Percentiles rank a stretch among this genome's conserved stretches.
Evolutionary conservation across 768 basidiomycete genomes (phyloP).

Genomic region (Auricularia heimuer): DNA sequence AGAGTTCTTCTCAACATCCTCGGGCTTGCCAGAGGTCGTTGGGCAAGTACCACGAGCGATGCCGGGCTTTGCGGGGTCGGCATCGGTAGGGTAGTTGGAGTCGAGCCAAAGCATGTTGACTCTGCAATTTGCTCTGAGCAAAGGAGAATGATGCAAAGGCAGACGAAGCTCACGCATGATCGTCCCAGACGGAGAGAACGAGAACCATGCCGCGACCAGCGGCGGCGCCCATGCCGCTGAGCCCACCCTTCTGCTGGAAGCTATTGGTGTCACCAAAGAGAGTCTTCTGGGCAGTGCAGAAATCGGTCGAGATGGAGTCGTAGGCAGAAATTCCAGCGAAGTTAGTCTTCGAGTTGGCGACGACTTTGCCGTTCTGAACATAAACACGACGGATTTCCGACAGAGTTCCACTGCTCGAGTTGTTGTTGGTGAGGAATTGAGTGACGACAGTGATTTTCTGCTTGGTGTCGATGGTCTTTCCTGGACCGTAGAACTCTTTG

Average conservation of each 20-base stretch:
- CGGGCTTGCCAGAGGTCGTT: conserved; percentile 36
- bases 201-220: conserved; percentile 37
- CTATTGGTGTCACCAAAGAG: conserved; percentile 35
- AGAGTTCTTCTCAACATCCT: conserved; percentile 30
- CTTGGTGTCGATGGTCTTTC: conserved; percentile 13
- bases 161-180: conserved; percentile 24
- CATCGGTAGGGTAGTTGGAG: conserved; percentile 34
- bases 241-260: conserved; percentile 34
- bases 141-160: too few relatives aligned
- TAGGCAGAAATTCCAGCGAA: conserved; percentile 31
- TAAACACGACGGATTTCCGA: conserved; percentile 45
- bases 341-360: conserved; percentile 39
- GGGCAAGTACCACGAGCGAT: conserved; percentile 42
- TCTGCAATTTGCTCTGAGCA: too few relatives aligned
- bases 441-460: conserved; percentile 12
- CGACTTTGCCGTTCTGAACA: conserved; percentile 40
- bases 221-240: conserved; percentile 25
- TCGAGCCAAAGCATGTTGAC: conserved; percentile 52
- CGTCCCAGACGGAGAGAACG: conserved; percentile 44
- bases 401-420: conserved; percentile 37
- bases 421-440: conserved; percentile 36
- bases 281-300: conserved; percentile 37
- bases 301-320: conserved; percentile 40
- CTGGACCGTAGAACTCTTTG: conserved; percentile 18
- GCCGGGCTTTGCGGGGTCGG: conserved; percentile 27